Evolutionary conservation across 805 yeast species (phyloP).

Genomic region (Saccharomycodes ludwigii): DNA sequence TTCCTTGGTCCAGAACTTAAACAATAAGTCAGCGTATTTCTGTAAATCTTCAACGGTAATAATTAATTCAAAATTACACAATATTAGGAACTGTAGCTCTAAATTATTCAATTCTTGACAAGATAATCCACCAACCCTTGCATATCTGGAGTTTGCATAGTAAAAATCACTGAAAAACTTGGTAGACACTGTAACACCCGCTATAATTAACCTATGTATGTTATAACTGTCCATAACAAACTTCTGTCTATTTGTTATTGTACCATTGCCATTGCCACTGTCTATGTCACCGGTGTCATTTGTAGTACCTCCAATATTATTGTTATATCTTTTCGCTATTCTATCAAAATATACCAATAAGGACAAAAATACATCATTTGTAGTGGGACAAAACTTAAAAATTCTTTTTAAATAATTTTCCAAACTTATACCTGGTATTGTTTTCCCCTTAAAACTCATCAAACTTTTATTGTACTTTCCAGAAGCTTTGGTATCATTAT

Average conservation of each 20-base stretch:
- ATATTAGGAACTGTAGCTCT: constrained; percentile 68
- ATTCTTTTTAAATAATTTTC: constrained; percentile 85
- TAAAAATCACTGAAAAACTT: constrained; percentile 91
- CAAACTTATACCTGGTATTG: constrained; percentile 87
- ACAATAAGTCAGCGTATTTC: constrained; percentile 73
- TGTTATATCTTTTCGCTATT: constrained; percentile 55
- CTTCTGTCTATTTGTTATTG: constrained; percentile 35
- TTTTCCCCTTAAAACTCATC: constrained; percentile 88
- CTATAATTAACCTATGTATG: constrained; percentile 84
- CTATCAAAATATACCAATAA: constrained; percentile 88
- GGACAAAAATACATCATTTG: constrained; percentile 89
- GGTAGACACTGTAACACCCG: constrained; percentile 91
- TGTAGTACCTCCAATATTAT: constrained; percentile 2
- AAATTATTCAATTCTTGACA: constrained; percentile 84
- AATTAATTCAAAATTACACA: constrained; percentile 78
- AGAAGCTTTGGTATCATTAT: constrained; percentile 7
- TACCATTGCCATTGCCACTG: constrained; percentile 12
- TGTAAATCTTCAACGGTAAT: constrained; percentile 85
- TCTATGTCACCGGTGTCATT: constrained; percentile 14
- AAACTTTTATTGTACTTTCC: constrained; percentile 54
- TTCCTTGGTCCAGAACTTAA: constrained; percentile 76
- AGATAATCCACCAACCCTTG: constrained; percentile 92
- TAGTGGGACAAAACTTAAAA: constrained; percentile 94
- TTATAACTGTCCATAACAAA: constrained; percentile 95
- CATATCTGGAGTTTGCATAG: constrained; percentile 87